These are phyloP conservation scores for Eleusine coracana DNA, from an alignment of 176 grass and related monocot species.

Conservation along the genomic window DNA sequence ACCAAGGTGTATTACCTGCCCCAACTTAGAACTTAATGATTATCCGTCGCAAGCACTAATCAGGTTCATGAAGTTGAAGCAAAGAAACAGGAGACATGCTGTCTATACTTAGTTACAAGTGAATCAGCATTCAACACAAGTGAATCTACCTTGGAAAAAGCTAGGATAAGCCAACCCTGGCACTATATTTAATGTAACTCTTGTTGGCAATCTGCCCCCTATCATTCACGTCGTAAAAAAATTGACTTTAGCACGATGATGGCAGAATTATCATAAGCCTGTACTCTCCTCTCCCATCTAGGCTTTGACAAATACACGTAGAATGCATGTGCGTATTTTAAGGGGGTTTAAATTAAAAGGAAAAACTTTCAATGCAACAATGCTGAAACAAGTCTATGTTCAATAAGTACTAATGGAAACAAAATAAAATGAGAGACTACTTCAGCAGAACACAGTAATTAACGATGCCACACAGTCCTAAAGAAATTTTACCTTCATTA, in stretches of 20 bases:
- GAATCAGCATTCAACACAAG: neutral
- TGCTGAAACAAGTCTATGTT: conserved; percentile 27
- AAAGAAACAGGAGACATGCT: neutral
- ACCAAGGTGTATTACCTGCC: neutral
- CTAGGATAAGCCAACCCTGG: conserved; percentile 5
- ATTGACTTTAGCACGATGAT: conserved; percentile 12
- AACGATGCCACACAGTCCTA: conserved; percentile 1
- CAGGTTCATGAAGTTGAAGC: neutral
- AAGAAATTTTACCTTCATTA: conserved; percentile 82
- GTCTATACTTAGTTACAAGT: conserved; percentile 11
- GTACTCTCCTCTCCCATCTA: conserved; percentile 6
- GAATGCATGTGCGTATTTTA: neutral
- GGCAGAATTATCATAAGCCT: conserved; percentile 12
- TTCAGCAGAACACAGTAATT: neutral
- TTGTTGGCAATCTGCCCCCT: conserved; percentile 9
- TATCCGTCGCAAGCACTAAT: neutral
- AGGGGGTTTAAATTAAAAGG: neutral
- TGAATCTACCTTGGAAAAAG: neutral
- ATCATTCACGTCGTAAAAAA: neutral
- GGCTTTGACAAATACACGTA: neutral
- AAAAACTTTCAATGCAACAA: neutral
- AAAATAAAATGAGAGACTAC: conserved; percentile 16
- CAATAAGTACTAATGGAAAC: neutral
- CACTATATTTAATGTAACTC: neutral
- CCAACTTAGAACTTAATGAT: neutral